Percentiles rank a stretch among this genome's conserved stretches.
Evolutionary conservation across 768 basidiomycete genomes (phyloP).

Genomic region (Mycena indigotica): DNA sequence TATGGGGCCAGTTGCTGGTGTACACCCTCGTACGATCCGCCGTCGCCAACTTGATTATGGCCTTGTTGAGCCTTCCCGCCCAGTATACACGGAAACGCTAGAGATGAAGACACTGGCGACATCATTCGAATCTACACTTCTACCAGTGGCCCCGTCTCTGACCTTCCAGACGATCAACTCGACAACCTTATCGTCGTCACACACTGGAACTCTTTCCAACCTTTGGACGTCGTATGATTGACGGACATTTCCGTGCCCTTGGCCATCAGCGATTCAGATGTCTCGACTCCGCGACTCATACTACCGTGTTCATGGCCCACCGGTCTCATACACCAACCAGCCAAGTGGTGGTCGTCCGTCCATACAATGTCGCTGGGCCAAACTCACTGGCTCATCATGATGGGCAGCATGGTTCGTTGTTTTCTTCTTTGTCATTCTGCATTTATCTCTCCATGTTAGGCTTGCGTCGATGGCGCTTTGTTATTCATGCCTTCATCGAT

Average conservation of each 20-base stretch:
- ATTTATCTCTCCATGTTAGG: conserved; percentile 10
- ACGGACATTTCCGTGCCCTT: conserved; percentile 22
- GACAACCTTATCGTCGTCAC: conserved; percentile 22
- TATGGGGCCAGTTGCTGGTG: conserved; percentile 24
- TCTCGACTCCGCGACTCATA: conserved; percentile 15
- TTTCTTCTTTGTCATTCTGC: not conserved
- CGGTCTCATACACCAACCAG: conserved; percentile 30
- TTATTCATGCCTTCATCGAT: conserved; percentile 42
- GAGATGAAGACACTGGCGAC: not conserved
- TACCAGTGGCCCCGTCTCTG: conserved; percentile 11
- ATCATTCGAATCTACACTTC: conserved; percentile 1
- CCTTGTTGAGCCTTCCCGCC: conserved; percentile 6
- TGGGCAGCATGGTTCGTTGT: conserved; percentile 35
- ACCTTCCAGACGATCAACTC: conserved; percentile 26
- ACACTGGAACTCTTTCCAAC: conserved; percentile 29
- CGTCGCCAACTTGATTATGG: conserved; percentile 20
- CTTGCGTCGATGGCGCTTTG: conserved; percentile 30
- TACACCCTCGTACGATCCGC: conserved; percentile 25
- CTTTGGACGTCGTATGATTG: conserved; percentile 30
- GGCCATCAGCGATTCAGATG: conserved; percentile 26
- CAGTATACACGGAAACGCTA: conserved; percentile 14
- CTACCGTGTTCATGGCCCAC: conserved; percentile 5
- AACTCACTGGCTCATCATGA: conserved; percentile 45
- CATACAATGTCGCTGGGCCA: conserved; percentile 36
- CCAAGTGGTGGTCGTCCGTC: conserved; percentile 16